Evolutionary conservation across 306 rosid genomes (phyloP).

Genomic region (Sphenostylis stenocarpa): DNA sequence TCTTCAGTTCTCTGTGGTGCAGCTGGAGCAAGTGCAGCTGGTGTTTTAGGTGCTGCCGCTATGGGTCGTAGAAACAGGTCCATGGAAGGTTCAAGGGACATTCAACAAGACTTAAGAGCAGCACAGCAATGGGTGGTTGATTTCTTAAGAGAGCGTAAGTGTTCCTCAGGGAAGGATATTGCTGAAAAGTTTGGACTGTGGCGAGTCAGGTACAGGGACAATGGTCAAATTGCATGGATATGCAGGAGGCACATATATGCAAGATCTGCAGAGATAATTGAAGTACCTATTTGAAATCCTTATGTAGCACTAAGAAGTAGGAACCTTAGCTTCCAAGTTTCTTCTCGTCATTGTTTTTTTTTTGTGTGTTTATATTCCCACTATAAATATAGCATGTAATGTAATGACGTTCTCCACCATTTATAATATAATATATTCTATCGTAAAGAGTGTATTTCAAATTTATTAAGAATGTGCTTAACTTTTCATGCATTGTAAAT

Average conservation of each 20-base stretch:
- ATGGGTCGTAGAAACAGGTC: constrained; percentile 55
- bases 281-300: constrained; percentile 63
- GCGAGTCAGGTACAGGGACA: constrained; percentile 85
- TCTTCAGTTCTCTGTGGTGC: constrained; percentile 65
- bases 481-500: background rate
- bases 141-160: constrained; percentile 76
- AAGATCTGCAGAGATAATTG: constrained; percentile 80
- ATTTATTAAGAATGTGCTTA: background rate
- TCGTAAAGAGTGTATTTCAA: background rate
- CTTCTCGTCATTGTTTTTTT: background rate
- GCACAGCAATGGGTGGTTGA: constrained; percentile 96
- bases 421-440: background rate
- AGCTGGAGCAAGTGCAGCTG: constrained; percentile 72
- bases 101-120: constrained; percentile 69
- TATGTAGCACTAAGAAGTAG: background rate
- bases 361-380: background rate
- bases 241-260: constrained; percentile 85
- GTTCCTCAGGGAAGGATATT: constrained; percentile 88
- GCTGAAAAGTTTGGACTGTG: constrained; percentile 94
- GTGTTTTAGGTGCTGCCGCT: constrained; percentile 66
- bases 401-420: constrained; percentile 6
- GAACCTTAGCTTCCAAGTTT: constrained; percentile 19
- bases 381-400: background rate
- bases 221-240: constrained; percentile 87
- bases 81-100: constrained; percentile 58